Conservation (phyloP, 352 stramenopile species). For the Thalassiosira tumida region DNA sequence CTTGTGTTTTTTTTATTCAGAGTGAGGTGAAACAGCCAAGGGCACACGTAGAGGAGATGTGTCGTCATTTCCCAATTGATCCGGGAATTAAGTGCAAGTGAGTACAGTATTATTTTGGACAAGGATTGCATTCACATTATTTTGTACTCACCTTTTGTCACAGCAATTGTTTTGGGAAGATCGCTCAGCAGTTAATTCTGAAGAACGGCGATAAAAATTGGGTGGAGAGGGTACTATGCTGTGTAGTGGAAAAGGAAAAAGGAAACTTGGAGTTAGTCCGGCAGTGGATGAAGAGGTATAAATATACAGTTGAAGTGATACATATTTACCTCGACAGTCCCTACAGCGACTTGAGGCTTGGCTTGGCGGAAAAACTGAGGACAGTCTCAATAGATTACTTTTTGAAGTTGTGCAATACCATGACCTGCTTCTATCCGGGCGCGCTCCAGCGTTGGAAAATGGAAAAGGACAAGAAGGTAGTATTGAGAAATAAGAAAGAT, state of each 20-base stretch:
- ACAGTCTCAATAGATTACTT: too few species aligned
- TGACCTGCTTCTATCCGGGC: too few species aligned
- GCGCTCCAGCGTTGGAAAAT: too few species aligned
- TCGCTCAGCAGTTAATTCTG: not conserved
- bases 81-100: not conserved
- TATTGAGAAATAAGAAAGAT: too few species aligned
- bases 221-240: not conserved
- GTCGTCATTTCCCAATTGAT: not conserved
- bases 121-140: not conserved
- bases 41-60: not conserved
- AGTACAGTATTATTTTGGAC: too few species aligned
- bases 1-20: not conserved
- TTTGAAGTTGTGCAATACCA: too few species aligned
- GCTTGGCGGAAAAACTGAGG: too few species aligned
- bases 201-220: not conserved
- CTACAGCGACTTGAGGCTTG: too few species aligned
- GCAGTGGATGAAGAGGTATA: not conserved
- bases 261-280: not conserved
- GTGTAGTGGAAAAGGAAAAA: not conserved
- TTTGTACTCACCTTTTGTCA: too few species aligned
- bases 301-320: not conserved
- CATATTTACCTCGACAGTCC: too few species aligned
- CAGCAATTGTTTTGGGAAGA: not conserved
- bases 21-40: not conserved
- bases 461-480: too few species aligned